Base-by-base conservation (phyloP, 495 filamentous ascomycete genomes). In the Neurospora sp. region DNA sequence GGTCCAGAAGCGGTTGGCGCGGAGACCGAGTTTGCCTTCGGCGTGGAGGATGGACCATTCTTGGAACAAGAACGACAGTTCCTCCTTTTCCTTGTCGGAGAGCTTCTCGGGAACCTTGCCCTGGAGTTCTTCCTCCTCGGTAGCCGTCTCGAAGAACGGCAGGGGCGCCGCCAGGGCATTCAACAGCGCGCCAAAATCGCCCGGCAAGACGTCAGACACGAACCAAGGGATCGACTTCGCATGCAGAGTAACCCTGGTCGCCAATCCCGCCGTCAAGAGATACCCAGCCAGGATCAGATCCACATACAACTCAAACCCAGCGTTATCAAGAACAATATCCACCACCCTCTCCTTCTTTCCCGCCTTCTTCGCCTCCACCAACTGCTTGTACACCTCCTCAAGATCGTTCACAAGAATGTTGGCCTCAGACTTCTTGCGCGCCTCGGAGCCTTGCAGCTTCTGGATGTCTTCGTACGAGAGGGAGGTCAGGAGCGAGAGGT, bases 171-270 rank as follows among this genome's bases (percentile, higher is more conserved):
- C 86, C n/a, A 98, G 86, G 4, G 90, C 91, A 70, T 86, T 88
- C 28, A 98, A 88, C 5, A 99, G 87, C 71, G 92, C 89, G 0
- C 84, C 86, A 76, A 99, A 97, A 78, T 99, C 96, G 34, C 82
- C 86, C 0, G 94, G 93, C 13, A 97, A 81, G 15, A 98, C 96
- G 77, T 99, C 96, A 0, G 93, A 97, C 66, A 99, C 96, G 76
- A 98, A 99, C 96, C 96, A 99, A 0, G 96, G 96, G 70, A 98
- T 92, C 40, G 89, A 88, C 82, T 99, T 99, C 6, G 96, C 93
- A 79, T 97, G 94, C 9, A 99, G 88, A n/a, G 97, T 90, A 17
- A 98, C 86, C 7, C 87, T 89, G 0, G 94, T 97, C 1, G 95
- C 96, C 21, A 99, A 86, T 0, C 91, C 92, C 5, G 92, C 82